phyloP scores from a whole-genome alignment of 1,139 yeast genomes.

The Debaryomyces robertsiae region DNA sequence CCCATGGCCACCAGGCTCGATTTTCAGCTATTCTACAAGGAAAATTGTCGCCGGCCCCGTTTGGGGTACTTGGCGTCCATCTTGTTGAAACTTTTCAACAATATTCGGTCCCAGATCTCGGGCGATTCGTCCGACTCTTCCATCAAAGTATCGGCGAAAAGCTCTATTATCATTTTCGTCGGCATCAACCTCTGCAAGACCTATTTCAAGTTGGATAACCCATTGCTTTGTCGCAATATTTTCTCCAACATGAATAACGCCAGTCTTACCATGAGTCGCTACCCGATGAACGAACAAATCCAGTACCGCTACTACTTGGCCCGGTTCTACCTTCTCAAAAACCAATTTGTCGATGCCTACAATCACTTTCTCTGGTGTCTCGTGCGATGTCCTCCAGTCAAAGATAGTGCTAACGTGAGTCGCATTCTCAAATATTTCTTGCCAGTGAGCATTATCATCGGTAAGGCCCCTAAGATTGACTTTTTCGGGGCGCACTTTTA shows the following conservation, averaged over 20 bases:
- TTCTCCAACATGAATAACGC: slow-evolving; percentile 74
- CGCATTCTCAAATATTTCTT: slow-evolving; percentile 53
- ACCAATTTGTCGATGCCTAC: slow-evolving; percentile 57
- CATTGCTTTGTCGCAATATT: slow-evolving; percentile 71
- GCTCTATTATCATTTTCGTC: slow-evolving; percentile 52
- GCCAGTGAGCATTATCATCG: slow-evolving; percentile 59
- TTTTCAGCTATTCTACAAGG: slow-evolving; percentile 42
- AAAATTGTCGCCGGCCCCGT: slow-evolving; percentile 47
- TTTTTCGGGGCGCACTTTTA: slow-evolving; percentile 25
- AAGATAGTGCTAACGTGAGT: slow-evolving; percentile 32
- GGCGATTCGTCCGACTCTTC: slow-evolving; percentile 42
- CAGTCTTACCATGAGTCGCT: slow-evolving; percentile 45
- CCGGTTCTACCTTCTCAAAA: slow-evolving; percentile 61
- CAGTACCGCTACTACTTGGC: slow-evolving; percentile 73
- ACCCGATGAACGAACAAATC: slow-evolving; percentile 55
- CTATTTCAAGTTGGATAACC: slow-evolving; percentile 64
- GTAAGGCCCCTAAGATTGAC: slow-evolving; percentile 46
- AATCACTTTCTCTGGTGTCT: slow-evolving; percentile 68
- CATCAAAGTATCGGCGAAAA: slow-evolving; percentile 37
- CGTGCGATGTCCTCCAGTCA: slow-evolving; percentile 38
- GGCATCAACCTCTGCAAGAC: slow-evolving; percentile 62
- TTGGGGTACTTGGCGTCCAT: slow-evolving; percentile 58
- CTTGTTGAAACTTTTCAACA: slow-evolving; percentile 62
- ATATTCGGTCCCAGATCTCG: slow-evolving; percentile 56
- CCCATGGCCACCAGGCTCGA: slow-evolving; percentile 58